A percentile compares a stretch with the other conserved stretches of the same genome.
Conservation (phyloP, 495 filamentous ascomycete genomes). For the Tuber brumale region DNA sequence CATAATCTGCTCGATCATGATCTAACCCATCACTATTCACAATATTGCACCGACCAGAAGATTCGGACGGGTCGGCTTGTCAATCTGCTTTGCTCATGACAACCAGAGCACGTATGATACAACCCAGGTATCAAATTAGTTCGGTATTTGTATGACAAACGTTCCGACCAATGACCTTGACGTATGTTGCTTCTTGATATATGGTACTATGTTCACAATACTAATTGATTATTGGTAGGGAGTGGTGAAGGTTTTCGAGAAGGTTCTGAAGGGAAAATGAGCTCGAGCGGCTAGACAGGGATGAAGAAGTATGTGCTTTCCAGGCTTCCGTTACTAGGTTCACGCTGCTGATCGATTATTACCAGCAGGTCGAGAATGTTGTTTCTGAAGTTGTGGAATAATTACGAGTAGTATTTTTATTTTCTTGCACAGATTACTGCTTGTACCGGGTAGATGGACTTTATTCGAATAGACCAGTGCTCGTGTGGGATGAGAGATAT, state of each 20-base stretch:
- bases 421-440: no score
- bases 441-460: no score
- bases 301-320: slow-evolving; percentile 31
- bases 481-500: no score
- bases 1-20: no score
- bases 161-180: slow-evolving; percentile 50
- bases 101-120: slow-evolving; percentile 65
- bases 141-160: slow-evolving; percentile 52
- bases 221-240: slow-evolving; percentile 23
- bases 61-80: slow-evolving; percentile 91
- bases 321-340: background rate
- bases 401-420: no score
- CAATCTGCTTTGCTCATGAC: slow-evolving; percentile 83
- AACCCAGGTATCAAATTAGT: slow-evolving; percentile 66
- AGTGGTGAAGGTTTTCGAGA: slow-evolving; percentile 33
- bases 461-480: no score
- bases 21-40: no score
- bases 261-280: slow-evolving; percentile 27
- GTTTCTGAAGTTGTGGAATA: no score
- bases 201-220: background rate
- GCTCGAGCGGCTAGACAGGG: slow-evolving; percentile 18
- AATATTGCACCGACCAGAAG: slow-evolving; percentile 98
- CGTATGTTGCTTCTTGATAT: slow-evolving; percentile 16
- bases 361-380: no score
- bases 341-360: slow-evolving; percentile 13